Base-by-base conservation (phyloP, 2,329 filamentous ascomycete species). In the Fusarium coffeatum region DNA sequence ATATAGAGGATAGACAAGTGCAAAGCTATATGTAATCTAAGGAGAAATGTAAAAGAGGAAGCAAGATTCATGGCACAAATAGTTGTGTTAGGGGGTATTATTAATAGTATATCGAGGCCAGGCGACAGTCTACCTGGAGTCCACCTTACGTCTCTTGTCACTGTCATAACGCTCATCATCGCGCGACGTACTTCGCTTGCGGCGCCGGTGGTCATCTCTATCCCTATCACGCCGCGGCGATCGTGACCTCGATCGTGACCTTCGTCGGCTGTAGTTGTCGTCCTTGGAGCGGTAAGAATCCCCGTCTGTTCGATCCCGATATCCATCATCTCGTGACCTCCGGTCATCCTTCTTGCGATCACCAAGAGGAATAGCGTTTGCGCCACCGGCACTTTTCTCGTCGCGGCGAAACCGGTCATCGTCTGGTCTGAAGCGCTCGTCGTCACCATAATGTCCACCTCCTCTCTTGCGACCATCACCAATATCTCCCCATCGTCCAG, bases 401-500 rank as follows among this genome's bases (percentile, higher is more conserved):
- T 80, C 80, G 23, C 78, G 86, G 7, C 77, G 72, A 63, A 81
- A 81, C 12, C 85, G 79, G 55, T 86, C 86, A 13, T 85, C 84
- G 74, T 94, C 92, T 4, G 90, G 87, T 73, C 85, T 85, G 75
- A 92, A 94, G 61, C 91, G 80, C 59, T 92, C 91, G 75, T 93
- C 91, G 11, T 84, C 80, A 15, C 83, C 84, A 30, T 74, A 77
- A 27, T 68, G 56, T 8, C 73, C 71, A 75, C 73, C 68, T 74
- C 78, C 68, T 71, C 80, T 54, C 71, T 75, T 78, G 79, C 72
- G 76, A 79, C 71, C 80, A 83, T 89, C 87, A 27, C 86, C 87
- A 69, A 87, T 85, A 49, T 89, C 85, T 6, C 91, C 95, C 91
- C 94, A 98, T 30, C 87, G 85, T 0, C 96, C 96, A 1, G 96